Conservation (phyloP, 176 grass and related monocot genomes). For the Triticum dicoccoides region DNA sequence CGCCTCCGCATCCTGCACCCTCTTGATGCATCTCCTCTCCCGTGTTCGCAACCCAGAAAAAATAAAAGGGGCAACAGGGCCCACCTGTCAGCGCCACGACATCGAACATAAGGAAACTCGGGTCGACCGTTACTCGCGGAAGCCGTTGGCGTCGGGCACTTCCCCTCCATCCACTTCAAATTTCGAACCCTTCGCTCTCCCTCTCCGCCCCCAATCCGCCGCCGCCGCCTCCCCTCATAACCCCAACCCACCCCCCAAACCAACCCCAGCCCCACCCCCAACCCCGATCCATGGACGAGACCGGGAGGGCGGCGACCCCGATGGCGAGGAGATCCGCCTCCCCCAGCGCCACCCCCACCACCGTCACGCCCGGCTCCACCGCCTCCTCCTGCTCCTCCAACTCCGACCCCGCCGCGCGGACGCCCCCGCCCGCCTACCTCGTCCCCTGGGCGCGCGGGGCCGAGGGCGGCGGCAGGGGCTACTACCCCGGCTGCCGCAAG, state of each 20-base stretch:
- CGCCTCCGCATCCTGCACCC: too few species aligned
- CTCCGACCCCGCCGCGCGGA: neutral
- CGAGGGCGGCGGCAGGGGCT: conserved; percentile 37
- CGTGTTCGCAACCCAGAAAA: neutral
- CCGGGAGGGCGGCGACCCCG: conserved; percentile 8
- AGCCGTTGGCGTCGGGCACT: conserved; percentile 30
- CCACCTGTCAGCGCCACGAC: neutral
- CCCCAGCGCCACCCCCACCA: conserved; percentile 19
- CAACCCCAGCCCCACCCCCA: neutral
- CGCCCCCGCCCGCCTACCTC: conserved; percentile 16
- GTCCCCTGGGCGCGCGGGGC: conserved; percentile 25
- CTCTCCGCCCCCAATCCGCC: neutral
- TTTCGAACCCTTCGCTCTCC: conserved; percentile 12
- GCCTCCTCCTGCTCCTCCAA: conserved; percentile 52
- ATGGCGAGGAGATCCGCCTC: conserved; percentile 14
- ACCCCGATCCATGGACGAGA: conserved; percentile 43
- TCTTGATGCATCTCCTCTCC: neutral
- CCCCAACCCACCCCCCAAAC: neutral
- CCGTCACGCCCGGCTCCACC: conserved; percentile 27
- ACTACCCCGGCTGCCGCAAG: conserved; percentile 80
- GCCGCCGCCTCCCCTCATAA: neutral
- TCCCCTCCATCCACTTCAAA: conserved; percentile 43
- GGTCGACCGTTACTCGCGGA: conserved; percentile 40
- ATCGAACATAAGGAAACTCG: neutral
- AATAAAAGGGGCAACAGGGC: neutral